These are phyloP conservation scores for Trichocladium uniseriatum DNA, from an alignment of 495 filamentous ascomycete species.

Conservation along the genomic window DNA sequence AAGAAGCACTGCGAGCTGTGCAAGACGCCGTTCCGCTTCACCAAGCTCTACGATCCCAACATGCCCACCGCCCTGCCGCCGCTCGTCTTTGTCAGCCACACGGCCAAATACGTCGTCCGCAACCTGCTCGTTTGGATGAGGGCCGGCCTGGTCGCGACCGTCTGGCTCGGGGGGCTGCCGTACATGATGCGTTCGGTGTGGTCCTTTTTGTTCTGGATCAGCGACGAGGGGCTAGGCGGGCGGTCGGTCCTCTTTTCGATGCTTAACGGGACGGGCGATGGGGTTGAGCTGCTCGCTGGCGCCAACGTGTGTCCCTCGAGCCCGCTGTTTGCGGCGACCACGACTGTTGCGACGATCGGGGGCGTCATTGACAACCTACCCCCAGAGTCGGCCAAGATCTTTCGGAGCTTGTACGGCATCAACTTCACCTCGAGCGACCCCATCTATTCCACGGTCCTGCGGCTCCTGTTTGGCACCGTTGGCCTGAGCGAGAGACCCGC, in stretches of 20 bases:
- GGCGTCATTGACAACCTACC: conserved; percentile 22
- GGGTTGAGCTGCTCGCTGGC: not conserved
- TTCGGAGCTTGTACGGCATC: conserved; percentile 21
- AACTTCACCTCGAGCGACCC: conserved; percentile 22
- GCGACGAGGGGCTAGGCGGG: conserved; percentile 73
- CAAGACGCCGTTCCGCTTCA: conserved; percentile 96
- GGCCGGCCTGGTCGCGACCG: conserved; percentile 65
- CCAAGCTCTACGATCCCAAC: conserved; percentile 86
- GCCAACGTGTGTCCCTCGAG: conserved; percentile 34
- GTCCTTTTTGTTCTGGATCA: conserved; percentile 89
- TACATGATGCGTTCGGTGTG: conserved; percentile 87
- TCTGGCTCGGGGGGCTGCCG: conserved; percentile 83
- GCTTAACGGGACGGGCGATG: not conserved
- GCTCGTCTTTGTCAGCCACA: conserved; percentile 67
- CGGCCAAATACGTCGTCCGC: conserved; percentile 57
- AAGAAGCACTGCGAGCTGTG: conserved; percentile 99
- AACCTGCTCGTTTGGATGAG: conserved; percentile 68
- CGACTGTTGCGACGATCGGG: conserved; percentile 26
- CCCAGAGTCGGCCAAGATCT: conserved; percentile 19
- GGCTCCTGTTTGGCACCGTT: conserved; percentile 22
- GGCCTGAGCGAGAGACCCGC: conserved; percentile 15
- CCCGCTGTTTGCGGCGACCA: conserved; percentile 34
- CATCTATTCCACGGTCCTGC: conserved; percentile 19
- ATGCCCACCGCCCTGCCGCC: conserved; percentile 81
- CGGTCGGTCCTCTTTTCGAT: not conserved